A percentile compares a stretch with the other conserved stretches of the same genome.
Evolutionary conservation across 1,139 yeast genomes (phyloP).

Genomic region (Debaryomyces coudertii): DNA sequence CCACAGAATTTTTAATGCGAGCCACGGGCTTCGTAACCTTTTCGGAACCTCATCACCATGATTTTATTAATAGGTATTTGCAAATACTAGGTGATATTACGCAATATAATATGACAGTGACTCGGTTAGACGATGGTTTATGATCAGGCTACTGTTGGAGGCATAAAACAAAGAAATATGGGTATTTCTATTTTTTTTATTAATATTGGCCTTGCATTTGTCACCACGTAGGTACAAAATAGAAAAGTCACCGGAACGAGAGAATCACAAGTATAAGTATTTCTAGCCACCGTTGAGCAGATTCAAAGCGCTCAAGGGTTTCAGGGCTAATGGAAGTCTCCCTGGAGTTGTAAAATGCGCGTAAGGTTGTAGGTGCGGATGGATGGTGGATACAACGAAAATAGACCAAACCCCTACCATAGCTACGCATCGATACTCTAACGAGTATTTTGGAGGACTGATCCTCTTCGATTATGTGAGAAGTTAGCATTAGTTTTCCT

Average conservation of each 20-base stretch:
- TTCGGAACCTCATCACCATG: neutral
- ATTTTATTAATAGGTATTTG: neutral
- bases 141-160: neutral
- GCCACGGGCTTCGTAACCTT: constrained; percentile 6
- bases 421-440: neutral
- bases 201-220: neutral
- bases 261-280: neutral
- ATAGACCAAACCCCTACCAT: neutral
- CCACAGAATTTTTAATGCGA: constrained; percentile 3
- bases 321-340: too few relatives aligned
- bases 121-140: neutral
- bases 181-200: neutral
- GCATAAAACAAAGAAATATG: neutral
- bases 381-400: too few relatives aligned
- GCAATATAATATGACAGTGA: neutral
- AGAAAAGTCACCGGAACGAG: neutral
- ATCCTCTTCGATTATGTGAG: neutral
- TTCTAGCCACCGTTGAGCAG: too few relatives aligned
- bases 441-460: neutral
- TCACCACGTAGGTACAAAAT: neutral
- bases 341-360: too few relatives aligned
- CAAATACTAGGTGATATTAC: neutral
- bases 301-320: too few relatives aligned
- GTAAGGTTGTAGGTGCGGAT: too few relatives aligned
- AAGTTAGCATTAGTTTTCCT: constrained; percentile 1